Percentiles rank a stretch among this genome's conserved stretches.
Evolutionary conservation across 495 filamentous ascomycete genomes (phyloP).

Genomic region (Talaromyces proteolyticus): DNA sequence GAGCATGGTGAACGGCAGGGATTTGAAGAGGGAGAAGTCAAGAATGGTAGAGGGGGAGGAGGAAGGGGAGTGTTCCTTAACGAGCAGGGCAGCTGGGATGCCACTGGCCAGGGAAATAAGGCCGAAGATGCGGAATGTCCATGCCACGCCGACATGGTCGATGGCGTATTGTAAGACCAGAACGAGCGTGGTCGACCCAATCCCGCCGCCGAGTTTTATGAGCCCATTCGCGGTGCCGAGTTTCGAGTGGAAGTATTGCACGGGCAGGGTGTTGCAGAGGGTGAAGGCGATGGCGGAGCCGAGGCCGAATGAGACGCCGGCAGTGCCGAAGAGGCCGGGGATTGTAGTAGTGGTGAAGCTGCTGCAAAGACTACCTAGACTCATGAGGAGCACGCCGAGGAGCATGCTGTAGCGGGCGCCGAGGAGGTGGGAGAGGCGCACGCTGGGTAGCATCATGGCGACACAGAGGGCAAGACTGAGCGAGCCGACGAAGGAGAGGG

Average conservation of each 20-base stretch:
- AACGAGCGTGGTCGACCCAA: conserved; percentile 27
- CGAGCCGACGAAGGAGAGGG: neutral
- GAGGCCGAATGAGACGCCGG: conserved; percentile 29
- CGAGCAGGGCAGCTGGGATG: conserved; percentile 38
- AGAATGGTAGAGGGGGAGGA: too few relatives aligned
- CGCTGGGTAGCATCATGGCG: neutral
- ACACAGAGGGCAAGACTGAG: neutral
- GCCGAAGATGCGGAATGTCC: conserved; percentile 35
- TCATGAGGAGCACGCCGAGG: neutral
- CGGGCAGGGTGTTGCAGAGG: conserved; percentile 13
- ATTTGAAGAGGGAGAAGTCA: neutral
- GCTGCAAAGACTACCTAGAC: conserved; percentile 6
- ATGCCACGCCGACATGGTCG: conserved; percentile 23
- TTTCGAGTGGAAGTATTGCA: conserved; percentile 34
- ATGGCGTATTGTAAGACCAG: conserved; percentile 25
- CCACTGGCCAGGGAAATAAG: conserved; percentile 23
- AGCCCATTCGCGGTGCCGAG: conserved; percentile 38
- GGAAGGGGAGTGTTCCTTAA: too few relatives aligned
- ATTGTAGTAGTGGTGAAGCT: conserved; percentile 29
- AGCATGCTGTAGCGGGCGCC: neutral
- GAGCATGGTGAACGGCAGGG: conserved; percentile 17
- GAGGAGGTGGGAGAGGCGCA: neutral
- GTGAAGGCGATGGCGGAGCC: conserved; percentile 25
- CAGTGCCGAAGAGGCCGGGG: conserved; percentile 35
- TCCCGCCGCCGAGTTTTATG: conserved; percentile 34